These are phyloP conservation scores for Trametopsis cervina DNA, from an alignment of 768 basidiomycete genomes.

Conservation along the genomic window DNA sequence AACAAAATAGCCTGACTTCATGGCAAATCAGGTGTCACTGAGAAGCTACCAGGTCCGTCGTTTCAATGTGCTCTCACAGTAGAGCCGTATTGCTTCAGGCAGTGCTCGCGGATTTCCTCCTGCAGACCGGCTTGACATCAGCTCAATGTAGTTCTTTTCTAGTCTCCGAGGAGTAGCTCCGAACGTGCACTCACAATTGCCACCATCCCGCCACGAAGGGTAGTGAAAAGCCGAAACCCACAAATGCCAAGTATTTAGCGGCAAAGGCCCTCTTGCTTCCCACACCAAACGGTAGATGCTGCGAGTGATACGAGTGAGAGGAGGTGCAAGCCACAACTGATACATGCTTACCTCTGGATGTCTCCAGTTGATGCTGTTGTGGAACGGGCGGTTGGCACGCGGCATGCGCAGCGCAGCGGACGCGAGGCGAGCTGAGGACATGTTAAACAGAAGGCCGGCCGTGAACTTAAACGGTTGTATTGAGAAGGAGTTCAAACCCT, in stretches of 20 bases:
- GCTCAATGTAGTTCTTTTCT: conserved; percentile 4
- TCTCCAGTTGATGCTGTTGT: background rate
- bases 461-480: too few species aligned
- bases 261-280: conserved; percentile 5
- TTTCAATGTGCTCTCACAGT: conserved; percentile 6
- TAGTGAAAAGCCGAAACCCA: conserved; percentile 7
- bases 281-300: conserved; percentile 8
- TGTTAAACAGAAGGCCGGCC: too few species aligned
- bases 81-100: conserved; percentile 8
- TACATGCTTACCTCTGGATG: background rate
- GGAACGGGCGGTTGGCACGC: background rate
- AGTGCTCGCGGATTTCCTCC: conserved; percentile 5
- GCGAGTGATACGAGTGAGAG: too few species aligned
- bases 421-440: background rate
- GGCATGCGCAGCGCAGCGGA: background rate
- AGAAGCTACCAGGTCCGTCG: conserved; percentile 7
- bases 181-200: conserved; percentile 10
- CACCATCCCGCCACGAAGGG: conserved; percentile 10
- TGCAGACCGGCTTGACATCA: conserved; percentile 2
- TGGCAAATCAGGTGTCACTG: too few species aligned
- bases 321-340: too few species aligned
- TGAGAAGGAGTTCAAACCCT: too few species aligned
- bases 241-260: conserved; percentile 5
- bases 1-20: too few species aligned
- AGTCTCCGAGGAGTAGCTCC: background rate